Conservation (phyloP, 164 flowering plant genomes). For the Liriodendron chinense region DNA sequence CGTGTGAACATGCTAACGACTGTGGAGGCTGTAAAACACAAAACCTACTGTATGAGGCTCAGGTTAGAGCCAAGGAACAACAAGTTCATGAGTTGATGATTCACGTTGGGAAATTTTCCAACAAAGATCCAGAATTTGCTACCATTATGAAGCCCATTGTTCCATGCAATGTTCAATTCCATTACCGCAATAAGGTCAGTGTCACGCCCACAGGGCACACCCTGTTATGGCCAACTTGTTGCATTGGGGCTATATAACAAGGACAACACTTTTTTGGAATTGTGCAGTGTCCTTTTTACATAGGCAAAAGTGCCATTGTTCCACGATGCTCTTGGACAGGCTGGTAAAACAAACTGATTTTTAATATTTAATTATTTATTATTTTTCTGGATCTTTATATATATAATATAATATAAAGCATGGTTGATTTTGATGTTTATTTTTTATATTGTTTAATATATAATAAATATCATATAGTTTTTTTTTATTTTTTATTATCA, state of each 20-base stretch:
- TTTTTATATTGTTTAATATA: too few species aligned
- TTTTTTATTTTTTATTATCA: too few species aligned
- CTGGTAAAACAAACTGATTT: not conserved
- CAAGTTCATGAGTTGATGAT: slow-evolving; percentile 77
- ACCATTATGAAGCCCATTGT: slow-evolving; percentile 80
- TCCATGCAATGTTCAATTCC: slow-evolving; percentile 82
- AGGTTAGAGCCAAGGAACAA: slow-evolving; percentile 76
- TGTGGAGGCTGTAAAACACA: slow-evolving; percentile 99
- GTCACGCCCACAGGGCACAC: not conserved
- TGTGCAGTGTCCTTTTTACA: not conserved
- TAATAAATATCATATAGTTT: too few species aligned
- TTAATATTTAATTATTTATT: too few species aligned
- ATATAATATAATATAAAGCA: not conserved
- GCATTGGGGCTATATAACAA: not conserved
- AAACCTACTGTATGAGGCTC: slow-evolving; percentile 79
- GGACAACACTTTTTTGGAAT: too few species aligned
- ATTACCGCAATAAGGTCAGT: slow-evolving; percentile 90
- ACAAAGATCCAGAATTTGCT: slow-evolving; percentile 37
- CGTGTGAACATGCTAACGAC: slow-evolving; percentile 81
- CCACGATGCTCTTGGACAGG: not conserved
- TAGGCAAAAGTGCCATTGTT: not conserved
- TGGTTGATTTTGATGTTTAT: not conserved
- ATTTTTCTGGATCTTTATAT: too few species aligned
- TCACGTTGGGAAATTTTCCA: slow-evolving; percentile 75
- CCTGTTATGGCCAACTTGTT: not conserved